Base-by-base conservation (phyloP, 2,329 filamentous ascomycete species). In the Scedosporium dehoogii region DNA sequence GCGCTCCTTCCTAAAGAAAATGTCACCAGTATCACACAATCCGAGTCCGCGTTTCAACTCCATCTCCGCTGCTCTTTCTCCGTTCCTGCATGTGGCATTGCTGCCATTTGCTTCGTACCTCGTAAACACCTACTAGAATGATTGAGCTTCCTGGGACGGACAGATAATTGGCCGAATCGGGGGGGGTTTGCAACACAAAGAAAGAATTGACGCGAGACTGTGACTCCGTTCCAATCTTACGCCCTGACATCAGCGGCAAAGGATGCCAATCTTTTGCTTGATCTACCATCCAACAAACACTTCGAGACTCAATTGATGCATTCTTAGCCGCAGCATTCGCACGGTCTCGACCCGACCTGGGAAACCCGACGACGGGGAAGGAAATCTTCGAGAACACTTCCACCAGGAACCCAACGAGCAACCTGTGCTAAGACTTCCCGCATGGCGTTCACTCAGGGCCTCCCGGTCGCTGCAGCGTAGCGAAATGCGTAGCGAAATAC, bases 281-380 rank as follows among this genome's bases (percentile, higher is more conserved):
- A 55, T 55, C 51, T 55, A 55, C 51, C 51, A 12, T 23, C 51
- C 51, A 55, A 55, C 51, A 55, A 55, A 55, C 51, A 55, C 51
- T 55, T 55, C 51, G 51, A 55, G 51, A 55, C 51, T 55, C 51
- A 55, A 55, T 55, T 55, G 51, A 55, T 55, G 51, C 51, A 55
- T 55, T 55, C 51, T 27, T 55, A 55, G 51, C 51, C 51, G 51
- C 51, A 55, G 51, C 51, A 23, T 23, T 55, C 51, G 51, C 51
- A 55, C 51, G 51, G 21, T n/a, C 51, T 55, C 51, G 51, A 27
- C 51, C 51, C 21, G 51, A n/a, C 51, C 51, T 27, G 51, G 51
- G 51, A 55, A 29, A 21, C 51, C 23, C 23, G 51, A 55, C 51
- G 23, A 10, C 9, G 33, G 10, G 51, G 23, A 55, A 27, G 23